phyloP scores from a whole-genome alignment of 495 filamentous ascomycete species.

The Hypoxylon trugodes region DNA sequence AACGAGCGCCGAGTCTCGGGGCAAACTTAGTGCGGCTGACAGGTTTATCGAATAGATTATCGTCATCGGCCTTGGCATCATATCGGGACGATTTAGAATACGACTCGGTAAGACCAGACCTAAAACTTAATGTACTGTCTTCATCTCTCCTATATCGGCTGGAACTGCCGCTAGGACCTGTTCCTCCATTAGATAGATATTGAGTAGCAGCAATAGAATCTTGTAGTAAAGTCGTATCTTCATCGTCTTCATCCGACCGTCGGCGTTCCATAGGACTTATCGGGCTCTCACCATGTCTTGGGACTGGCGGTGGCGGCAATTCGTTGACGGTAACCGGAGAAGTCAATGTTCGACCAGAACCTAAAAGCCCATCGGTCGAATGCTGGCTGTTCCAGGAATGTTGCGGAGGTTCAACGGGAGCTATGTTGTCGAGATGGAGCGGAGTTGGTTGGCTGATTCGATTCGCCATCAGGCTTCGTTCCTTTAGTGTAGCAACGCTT shows the following conservation, averaged over 20 bases:
- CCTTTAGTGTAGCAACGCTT: slow-evolving; percentile 54
- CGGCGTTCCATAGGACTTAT: slow-evolving; percentile 56
- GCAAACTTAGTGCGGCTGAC: slow-evolving; percentile 66
- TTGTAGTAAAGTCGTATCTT: slow-evolving; percentile 72
- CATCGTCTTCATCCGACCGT: slow-evolving; percentile 66
- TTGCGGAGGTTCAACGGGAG: slow-evolving; percentile 65
- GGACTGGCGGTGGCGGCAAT: slow-evolving; percentile 36
- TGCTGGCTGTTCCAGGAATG: slow-evolving; percentile 75
- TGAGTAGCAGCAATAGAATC: slow-evolving; percentile 66
- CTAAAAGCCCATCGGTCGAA: slow-evolving; percentile 69
- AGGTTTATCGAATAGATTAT: slow-evolving; percentile 59
- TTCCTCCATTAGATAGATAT: slow-evolving; percentile 46
- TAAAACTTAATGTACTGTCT: slow-evolving; percentile 31
- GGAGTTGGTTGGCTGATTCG: slow-evolving; percentile 61
- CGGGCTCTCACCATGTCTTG: slow-evolving; percentile 61
- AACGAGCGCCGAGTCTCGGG: slow-evolving; percentile 47
- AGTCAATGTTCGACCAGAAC: slow-evolving; percentile 46
- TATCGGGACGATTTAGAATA: slow-evolving; percentile 46
- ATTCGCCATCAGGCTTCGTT: slow-evolving; percentile 49
- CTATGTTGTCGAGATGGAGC: slow-evolving; percentile 65
- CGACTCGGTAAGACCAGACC: slow-evolving; percentile 38
- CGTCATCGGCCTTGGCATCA: slow-evolving; percentile 51
- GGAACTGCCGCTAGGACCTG: slow-evolving; percentile 7
- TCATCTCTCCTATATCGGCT: slow-evolving; percentile 49
- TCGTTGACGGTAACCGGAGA: slow-evolving; percentile 34